phyloP scores from a whole-genome alignment of 78 protist genomes.

The Isochrysis galbana region DNA sequence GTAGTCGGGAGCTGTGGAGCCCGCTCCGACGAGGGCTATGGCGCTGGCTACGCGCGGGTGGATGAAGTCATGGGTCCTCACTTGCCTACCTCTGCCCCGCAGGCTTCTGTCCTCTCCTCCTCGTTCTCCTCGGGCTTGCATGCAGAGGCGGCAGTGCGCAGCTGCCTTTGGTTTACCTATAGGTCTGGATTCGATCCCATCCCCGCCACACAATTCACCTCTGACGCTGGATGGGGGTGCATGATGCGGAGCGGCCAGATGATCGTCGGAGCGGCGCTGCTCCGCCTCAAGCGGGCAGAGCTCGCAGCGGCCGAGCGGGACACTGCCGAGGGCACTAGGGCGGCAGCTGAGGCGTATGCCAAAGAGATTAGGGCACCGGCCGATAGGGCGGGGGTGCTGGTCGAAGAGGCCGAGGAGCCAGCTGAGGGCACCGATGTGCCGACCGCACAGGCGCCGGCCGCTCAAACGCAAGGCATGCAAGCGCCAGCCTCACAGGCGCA shows the following conservation, averaged over 20 bases:
- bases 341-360: too few species aligned
- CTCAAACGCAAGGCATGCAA: neutral
- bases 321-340: too few species aligned
- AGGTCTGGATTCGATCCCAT: neutral
- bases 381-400: too few species aligned
- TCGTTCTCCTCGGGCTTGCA: neutral
- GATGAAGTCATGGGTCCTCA: neutral
- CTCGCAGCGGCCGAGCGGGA: too few species aligned
- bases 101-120: too few species aligned
- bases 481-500: neutral
- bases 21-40: neutral
- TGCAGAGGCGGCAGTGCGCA: neutral
- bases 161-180: conserved; percentile 26
- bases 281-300: neutral
- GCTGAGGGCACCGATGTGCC: too few species aligned
- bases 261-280: conserved; percentile 10
- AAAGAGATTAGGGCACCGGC: too few species aligned
- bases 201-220: neutral
- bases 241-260: conserved; percentile 50
- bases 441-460: too few species aligned
- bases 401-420: too few species aligned
- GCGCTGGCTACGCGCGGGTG: neutral
- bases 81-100: neutral
- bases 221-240: conserved; percentile 57
- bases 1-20: neutral